Base-by-base conservation (phyloP, 2,329 filamentous ascomycete species). In the Passalora sequoiae region DNA sequence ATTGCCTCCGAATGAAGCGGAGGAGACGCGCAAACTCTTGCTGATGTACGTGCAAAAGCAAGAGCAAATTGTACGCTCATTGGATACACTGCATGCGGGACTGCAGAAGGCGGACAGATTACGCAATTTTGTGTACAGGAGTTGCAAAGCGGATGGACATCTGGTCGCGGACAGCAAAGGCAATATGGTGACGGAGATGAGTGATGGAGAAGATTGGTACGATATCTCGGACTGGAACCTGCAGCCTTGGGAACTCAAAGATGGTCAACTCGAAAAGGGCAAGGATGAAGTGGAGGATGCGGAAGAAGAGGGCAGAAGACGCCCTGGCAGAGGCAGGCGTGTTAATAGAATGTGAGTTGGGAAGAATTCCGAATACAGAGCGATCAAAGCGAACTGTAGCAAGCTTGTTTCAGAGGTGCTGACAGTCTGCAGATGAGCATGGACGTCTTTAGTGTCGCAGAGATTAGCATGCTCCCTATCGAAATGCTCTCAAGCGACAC, bases 161-260 rank as follows among this genome's bases (percentile, higher is more conserved):
- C 64, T 81, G 12, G 77, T 81, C 38, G 38, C 40, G 3, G 59
- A 60, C 38, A 55, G 55, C 6, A 57, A 56, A 47, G 59, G 58
- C 5, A 58, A 54, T 16, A 45, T 53, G 49, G 51, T 56, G 22
- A 62, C 60, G 20, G 85, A 89, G 63, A 81, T 92, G 81, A 89
- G 84, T 38, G 87, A 94, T 61, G 86, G 86, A 8, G 87, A 94
- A 69, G 87, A 94, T 62, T 94, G 86, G 84, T 89, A 89, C 60
- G 87, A 94, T 64, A 78, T 78, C 59, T 83, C 87, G 40, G 84
- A 87, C 66, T 91, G 86, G 85, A 78, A 77, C 0, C 64, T 92
- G 37, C 44, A 47, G 35, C 31, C 42, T 2, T 42, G 53, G 50
- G 58, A 60, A 24, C 28, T 62, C 38, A 53, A 53, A 19, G 55